phyloP scores from a whole-genome alignment of 352 stramenopile genomes.

The Globisporangium cylindrosporum region DNA sequence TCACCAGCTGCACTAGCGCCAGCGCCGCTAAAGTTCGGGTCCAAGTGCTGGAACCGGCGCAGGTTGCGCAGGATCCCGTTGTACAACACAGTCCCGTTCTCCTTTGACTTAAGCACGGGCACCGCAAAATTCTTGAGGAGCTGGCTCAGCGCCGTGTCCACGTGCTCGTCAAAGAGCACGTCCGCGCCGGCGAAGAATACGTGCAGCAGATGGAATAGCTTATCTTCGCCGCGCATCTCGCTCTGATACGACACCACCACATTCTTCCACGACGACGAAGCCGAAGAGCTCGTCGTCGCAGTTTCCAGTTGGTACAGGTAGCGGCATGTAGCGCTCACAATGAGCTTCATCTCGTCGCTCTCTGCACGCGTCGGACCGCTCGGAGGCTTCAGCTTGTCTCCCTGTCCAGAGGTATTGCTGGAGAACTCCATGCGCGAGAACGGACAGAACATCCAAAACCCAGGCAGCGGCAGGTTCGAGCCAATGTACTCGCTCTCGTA shows the following conservation, averaged over 20 bases:
- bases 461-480: constrained; percentile 59
- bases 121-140: constrained; percentile 46
- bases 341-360: constrained; percentile 69
- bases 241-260: constrained; percentile 5
- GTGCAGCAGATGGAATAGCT: constrained; percentile 71
- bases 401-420: constrained; percentile 13
- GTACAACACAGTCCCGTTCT: constrained; percentile 32
- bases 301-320: constrained; percentile 62
- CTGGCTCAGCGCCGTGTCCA: constrained; percentile 47
- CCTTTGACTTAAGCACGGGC: constrained; percentile 21
- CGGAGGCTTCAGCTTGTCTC: neutral
- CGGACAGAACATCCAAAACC: constrained; percentile 68
- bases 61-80: constrained; percentile 50
- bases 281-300: neutral
- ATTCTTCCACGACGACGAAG: neutral
- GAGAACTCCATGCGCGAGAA: constrained; percentile 67
- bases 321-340: constrained; percentile 62
- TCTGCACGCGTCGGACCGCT: constrained; percentile 38
- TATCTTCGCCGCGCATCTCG: constrained; percentile 49
- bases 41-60: constrained; percentile 43
- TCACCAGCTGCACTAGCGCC: constrained; percentile 13
- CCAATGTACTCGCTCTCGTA: constrained; percentile 46
- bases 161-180: constrained; percentile 66
- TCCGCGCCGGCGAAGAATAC: constrained; percentile 72
- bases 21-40: constrained; percentile 15